Evolutionary conservation across 2,329 filamentous ascomycete species (phyloP), one percentile per base, ranked within the genome.

Genomic region (Karstenula rhodostoma): DNA sequence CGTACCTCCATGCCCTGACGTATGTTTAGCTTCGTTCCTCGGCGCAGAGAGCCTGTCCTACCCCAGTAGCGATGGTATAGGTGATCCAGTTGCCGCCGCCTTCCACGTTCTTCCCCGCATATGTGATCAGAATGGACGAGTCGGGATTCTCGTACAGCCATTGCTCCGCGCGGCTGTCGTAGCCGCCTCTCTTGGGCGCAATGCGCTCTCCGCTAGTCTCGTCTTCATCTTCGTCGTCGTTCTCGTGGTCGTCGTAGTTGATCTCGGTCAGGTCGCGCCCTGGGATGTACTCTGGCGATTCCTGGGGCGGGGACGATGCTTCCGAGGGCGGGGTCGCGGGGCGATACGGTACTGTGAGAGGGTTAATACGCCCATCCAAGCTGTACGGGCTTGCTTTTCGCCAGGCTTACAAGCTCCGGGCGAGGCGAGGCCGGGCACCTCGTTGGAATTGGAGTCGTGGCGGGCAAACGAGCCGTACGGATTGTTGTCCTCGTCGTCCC

Each of bases 401-500:
- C 59, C 44, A 56, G 57, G 58, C 76, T 70, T 76, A 80, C 78
- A 70, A 58, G 75, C 73, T 58, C 73, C 66, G 48, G 77, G 78
- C 15, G 78, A 80, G 58, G 70, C 70, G 60, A 77, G 77, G 70
- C 64, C 81, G 77, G 72, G 72, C 27, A 59, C 79, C 33, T 90
- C 90, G 29, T 90, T 92, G 48, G 88, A 85, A 77, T 90, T 88
- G 63, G 91, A 92, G 78, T 96, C 92, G 72, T 92, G 89, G 71
- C 91, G 90, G 78, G 95, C 92, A 82, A 96, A 97, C 79, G 92
- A 94, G 72, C 93, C 94, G 75, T 98, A 97, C 5, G 94, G 94
- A 78, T 98, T 98, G 81, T 98, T 98, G 76, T 98, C 93, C 82
- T 98, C 94, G 84, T 98, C 94, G 85, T 97, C 96, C 94, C 94